Percentiles rank a stretch among this genome's conserved stretches.
Conservation (phyloP, 805 yeast species). For the Lachancea dasiensis region DNA sequence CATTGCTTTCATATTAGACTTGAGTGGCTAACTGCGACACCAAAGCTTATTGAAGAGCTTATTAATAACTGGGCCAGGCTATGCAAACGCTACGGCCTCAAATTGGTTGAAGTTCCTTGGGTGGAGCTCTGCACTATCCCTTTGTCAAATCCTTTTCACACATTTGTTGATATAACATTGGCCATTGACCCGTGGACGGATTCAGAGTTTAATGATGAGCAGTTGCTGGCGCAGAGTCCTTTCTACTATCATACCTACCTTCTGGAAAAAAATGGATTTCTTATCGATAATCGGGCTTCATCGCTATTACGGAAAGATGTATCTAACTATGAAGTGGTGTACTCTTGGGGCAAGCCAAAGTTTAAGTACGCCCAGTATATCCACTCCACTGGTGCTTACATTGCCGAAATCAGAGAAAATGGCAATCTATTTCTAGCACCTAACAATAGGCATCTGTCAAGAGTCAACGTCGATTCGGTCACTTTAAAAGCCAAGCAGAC, state of each 20-base stretch:
- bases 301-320: conserved; percentile 46
- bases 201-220: conserved; percentile 40
- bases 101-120: conserved; percentile 86
- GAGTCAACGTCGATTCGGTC: conserved; percentile 49
- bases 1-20: conserved; percentile 87
- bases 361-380: conserved; percentile 84
- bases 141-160: conserved; percentile 76
- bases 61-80: conserved; percentile 71
- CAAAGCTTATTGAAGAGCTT: conserved; percentile 75
- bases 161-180: conserved; percentile 63
- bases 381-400: conserved; percentile 81
- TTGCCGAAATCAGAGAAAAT: conserved; percentile 77
- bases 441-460: conserved; percentile 73
- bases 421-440: conserved; percentile 82
- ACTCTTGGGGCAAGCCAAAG: conserved; percentile 87
- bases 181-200: conserved; percentile 71
- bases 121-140: conserved; percentile 77
- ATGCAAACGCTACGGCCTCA: conserved; percentile 80
- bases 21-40: conserved; percentile 91
- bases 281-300: conserved; percentile 76
- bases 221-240: conserved; percentile 43
- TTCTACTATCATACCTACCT: conserved; percentile 76
- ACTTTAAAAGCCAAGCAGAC: conserved; percentile 29
- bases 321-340: conserved; percentile 56
- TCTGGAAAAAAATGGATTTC: conserved; percentile 63